Evolutionary conservation across 1,284 basidiomycete genomes (phyloP).

Genomic region (Moesziomyces sp.): DNA sequence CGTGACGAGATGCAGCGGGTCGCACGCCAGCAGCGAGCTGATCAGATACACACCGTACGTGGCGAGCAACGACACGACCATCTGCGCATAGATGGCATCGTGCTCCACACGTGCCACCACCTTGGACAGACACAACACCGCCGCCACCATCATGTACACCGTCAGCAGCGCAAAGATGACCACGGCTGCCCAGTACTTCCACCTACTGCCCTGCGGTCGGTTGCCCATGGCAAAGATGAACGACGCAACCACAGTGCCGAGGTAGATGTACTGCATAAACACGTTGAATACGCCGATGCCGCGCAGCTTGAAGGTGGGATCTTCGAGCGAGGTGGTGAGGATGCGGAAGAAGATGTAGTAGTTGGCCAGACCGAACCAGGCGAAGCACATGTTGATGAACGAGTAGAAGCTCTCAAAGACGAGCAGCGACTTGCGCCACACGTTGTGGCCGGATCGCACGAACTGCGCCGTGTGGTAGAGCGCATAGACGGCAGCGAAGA

Average conservation of each 20-base stretch:
- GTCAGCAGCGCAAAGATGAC: slow-evolving; percentile 82
- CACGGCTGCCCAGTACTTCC: slow-evolving; percentile 85
- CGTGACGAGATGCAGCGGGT: slow-evolving; percentile 91
- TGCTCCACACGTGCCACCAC: slow-evolving; percentile 68
- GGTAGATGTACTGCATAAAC: slow-evolving; percentile 83
- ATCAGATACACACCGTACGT: slow-evolving; percentile 77
- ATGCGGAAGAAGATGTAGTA: slow-evolving; percentile 97
- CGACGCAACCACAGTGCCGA: slow-evolving; percentile 83
- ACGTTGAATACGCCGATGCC: slow-evolving; percentile 83
- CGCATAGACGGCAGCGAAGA: slow-evolving; percentile 82
- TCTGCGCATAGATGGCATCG: slow-evolving; percentile 75
- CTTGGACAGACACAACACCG: slow-evolving; percentile 56
- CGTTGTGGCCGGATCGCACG: slow-evolving; percentile 83
- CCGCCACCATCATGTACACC: slow-evolving; percentile 76
- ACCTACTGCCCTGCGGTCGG: slow-evolving; percentile 85
- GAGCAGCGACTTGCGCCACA: slow-evolving; percentile 78
- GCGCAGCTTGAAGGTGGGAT: slow-evolving; percentile 76
- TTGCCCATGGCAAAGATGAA: slow-evolving; percentile 98
- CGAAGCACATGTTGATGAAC: slow-evolving; percentile 84
- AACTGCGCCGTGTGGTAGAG: slow-evolving; percentile 81
- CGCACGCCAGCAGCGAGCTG: slow-evolving; percentile 81
- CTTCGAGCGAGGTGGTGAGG: slow-evolving; percentile 87
- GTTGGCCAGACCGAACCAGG: slow-evolving; percentile 91
- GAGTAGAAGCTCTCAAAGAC: slow-evolving; percentile 88
- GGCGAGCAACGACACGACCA: slow-evolving; percentile 84